Conservation (phyloP, 371 early-diverging fungal species). For the Mucor irregularis region DNA sequence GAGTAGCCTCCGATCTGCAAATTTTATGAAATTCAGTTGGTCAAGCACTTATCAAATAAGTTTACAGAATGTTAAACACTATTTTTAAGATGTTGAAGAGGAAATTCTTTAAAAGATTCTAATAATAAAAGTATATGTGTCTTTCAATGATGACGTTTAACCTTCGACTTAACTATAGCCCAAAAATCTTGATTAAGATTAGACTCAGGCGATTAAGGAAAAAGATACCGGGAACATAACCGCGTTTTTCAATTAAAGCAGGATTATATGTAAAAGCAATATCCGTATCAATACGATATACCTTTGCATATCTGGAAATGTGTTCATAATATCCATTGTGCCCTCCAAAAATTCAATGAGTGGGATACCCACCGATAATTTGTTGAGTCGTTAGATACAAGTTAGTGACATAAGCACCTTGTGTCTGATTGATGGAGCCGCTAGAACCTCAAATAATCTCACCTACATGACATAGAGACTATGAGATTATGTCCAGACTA, state of each 20-base stretch:
- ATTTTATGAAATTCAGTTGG: conserved; percentile 10
- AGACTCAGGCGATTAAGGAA: conserved; percentile 16
- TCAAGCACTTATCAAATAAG: conserved; percentile 12
- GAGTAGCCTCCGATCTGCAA: conserved; percentile 2
- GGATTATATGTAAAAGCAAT: conserved; percentile 13
- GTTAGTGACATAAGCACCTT: too few species aligned
- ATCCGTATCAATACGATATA: conserved; percentile 7
- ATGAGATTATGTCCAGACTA: too few species aligned
- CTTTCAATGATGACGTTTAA: conserved; percentile 14
- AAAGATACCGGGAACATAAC: conserved; percentile 21
- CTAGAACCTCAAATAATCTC: too few species aligned
- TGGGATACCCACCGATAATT: too few species aligned
- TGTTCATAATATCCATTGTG: conserved; percentile 21
- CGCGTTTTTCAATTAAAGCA: conserved; percentile 5
- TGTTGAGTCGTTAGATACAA: too few species aligned
- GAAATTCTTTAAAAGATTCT: conserved; percentile 6
- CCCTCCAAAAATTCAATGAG: too few species aligned
- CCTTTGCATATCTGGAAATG: conserved; percentile 14
- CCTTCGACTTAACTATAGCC: conserved; percentile 15
- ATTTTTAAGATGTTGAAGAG: conserved; percentile 9
- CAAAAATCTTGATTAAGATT: conserved; percentile 19
- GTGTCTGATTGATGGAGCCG: too few species aligned
- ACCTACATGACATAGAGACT: too few species aligned
- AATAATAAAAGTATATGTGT: conserved; percentile 17
- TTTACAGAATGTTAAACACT: conserved; percentile 13